Base-by-base conservation (phyloP, 2,329 filamentous ascomycete genomes). In the Chaetothyriales sp. region DNA sequence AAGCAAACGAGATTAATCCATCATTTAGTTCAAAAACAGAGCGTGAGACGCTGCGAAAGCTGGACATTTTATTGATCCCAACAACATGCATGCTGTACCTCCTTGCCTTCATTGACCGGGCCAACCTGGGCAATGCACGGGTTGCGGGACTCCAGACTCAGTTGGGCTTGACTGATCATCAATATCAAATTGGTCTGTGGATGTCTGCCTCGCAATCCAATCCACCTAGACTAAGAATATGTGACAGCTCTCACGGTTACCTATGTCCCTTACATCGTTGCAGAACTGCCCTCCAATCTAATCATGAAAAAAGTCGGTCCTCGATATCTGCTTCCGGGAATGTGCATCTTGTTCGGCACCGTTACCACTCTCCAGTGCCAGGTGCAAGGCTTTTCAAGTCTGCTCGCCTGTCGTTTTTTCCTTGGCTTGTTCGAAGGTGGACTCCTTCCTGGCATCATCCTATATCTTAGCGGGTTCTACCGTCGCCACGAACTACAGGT, bases 401-500 rank as follows among this genome's bases (percentile, higher is more conserved):
- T 76, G 20, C 62, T 76, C 25, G 64, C 65, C 2, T 65, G 70
- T 15, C 67, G 73, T 3, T 67, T 74, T 43, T 73, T 76, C 57
- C 67, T 66, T 32, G 72, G 68, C 43, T 53, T 68, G 25, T 55
- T 64, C 43, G 68, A 70, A 57, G 66, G 67, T 1, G 68, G 68
- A 28, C 58, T 71, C 0, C 66, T 68, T 51, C 68, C 68, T 7
- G 70, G 70, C 19, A 64, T 71, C 47, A 60, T 64, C 25, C 70
- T 70, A 49, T 71, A 72, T 39, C 66, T 73, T 28, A 68, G 68
- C 1, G 62, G 69, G 51, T 73, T 71, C 66, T 94, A 92, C 60
- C 83, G 79, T 62, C 74, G 86, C 39, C 77, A 74, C 15, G 87
- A 93, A 60, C 83, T 92, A 51, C 86, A 84, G 44, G 74, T 87